These are phyloP conservation scores for Tolypocladium album DNA, from an alignment of 2,329 filamentous ascomycete species.

Conservation along the genomic window DNA sequence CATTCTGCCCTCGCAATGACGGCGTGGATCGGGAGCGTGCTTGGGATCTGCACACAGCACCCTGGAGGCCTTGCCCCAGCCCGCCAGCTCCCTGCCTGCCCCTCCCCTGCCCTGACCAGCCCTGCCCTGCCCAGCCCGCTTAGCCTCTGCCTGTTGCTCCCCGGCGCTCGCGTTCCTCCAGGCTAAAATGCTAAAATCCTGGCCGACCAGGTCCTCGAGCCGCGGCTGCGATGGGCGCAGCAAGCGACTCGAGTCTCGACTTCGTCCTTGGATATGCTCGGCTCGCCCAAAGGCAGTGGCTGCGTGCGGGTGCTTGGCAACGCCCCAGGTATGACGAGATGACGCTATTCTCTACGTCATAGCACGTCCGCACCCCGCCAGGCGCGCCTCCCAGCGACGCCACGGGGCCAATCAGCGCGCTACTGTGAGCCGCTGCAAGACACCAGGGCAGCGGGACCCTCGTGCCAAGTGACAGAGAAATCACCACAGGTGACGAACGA, in stretches of 20 bases:
- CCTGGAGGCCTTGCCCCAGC: not conserved
- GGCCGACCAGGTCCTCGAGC: too few relatives aligned
- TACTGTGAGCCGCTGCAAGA: not conserved
- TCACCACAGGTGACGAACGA: not conserved
- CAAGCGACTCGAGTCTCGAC: too few relatives aligned
- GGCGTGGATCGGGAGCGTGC: not conserved
- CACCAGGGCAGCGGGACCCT: not conserved
- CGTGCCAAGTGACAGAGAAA: not conserved
- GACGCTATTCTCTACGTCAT: slow-evolving; percentile 3
- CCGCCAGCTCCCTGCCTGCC: not conserved
- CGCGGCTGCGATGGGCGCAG: too few relatives aligned
- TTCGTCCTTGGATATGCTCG: not conserved
- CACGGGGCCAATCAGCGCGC: not conserved
- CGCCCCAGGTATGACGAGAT: not conserved
- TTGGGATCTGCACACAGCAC: not conserved
- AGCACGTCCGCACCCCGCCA: not conserved
- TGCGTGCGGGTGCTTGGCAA: not conserved
- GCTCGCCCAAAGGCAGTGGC: not conserved
- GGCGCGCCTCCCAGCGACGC: not conserved
- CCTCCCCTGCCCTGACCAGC: too few relatives aligned
- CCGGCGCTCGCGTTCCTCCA: too few relatives aligned
- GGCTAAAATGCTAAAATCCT: too few relatives aligned
- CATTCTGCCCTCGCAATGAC: not conserved
- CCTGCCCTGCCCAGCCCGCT: too few relatives aligned
- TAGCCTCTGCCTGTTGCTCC: too few relatives aligned